These are phyloP conservation scores for Podosphaera fusca DNA, from an alignment of 2,329 filamentous ascomycete species.

Conservation along the genomic window DNA sequence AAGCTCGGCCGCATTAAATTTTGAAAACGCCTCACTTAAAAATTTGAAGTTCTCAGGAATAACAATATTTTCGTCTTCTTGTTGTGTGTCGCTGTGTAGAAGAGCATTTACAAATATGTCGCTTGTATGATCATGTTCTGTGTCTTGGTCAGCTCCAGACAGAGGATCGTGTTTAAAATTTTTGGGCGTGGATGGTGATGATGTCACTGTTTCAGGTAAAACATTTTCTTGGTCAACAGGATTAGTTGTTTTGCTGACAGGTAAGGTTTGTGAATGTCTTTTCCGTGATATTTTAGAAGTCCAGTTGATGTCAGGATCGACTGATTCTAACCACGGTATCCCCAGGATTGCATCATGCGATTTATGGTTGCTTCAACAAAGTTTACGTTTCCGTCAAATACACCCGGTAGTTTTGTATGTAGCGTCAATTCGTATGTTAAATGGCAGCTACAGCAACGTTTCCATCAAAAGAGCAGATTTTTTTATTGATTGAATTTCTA, in stretches of 20 bases:
- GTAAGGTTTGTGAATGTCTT: too few species aligned
- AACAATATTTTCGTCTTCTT: neutral
- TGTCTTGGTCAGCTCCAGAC: neutral
- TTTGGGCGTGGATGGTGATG: too few species aligned
- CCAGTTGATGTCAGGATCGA: neutral
- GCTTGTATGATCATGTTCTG: neutral
- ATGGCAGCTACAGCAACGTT: neutral
- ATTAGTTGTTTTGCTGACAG: too few species aligned
- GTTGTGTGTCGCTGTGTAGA: neutral
- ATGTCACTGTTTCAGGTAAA: too few species aligned
- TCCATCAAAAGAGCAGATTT: too few species aligned
- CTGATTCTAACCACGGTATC: neutral
- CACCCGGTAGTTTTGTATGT: neutral
- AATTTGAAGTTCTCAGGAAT: neutral
- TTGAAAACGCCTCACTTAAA: neutral
- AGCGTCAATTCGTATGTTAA: neutral
- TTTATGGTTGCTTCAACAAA: neutral
- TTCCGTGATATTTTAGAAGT: neutral
- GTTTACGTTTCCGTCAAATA: neutral
- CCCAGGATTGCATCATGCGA: neutral
- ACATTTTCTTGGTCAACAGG: too few species aligned
- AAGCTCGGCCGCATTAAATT: neutral
- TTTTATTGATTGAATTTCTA: neutral
- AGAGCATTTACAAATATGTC: neutral
- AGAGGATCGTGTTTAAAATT: too few species aligned